Conservation (phyloP, 1,284 basidiomycete species). For the Moesziomyces antarcticus region DNA sequence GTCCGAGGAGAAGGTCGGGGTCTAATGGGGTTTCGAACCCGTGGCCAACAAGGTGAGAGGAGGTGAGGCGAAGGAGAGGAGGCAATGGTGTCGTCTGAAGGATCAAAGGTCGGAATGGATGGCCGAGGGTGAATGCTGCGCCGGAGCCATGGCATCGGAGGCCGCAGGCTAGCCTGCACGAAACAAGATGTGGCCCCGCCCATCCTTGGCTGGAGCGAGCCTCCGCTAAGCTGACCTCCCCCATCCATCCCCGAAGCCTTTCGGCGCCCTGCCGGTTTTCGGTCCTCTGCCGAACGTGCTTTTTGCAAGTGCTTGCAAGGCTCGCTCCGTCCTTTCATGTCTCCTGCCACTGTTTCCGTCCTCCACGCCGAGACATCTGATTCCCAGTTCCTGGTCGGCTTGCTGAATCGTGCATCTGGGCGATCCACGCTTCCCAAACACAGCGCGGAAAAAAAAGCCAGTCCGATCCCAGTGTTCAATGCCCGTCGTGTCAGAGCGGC, state of each 20-base stretch:
- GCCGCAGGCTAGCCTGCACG: not conserved
- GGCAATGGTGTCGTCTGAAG: not conserved
- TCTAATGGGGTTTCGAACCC: too few relatives aligned
- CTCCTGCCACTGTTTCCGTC: too few relatives aligned
- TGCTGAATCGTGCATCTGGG: too few relatives aligned
- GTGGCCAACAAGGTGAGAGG: too few relatives aligned
- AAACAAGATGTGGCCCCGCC: not conserved
- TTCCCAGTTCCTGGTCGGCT: too few relatives aligned
- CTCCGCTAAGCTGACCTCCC: not conserved
- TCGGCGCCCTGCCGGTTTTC: not conserved
- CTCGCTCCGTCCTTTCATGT: too few relatives aligned
- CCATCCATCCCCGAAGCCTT: not conserved
- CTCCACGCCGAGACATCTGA: too few relatives aligned
- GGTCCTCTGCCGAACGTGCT: not conserved
- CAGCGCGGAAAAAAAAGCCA: too few relatives aligned
- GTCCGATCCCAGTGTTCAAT: too few relatives aligned
- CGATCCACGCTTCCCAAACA: too few relatives aligned
- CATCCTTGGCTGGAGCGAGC: not conserved
- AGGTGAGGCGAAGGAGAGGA: not conserved
- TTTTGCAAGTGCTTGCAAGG: not conserved
- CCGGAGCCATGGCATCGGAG: not conserved
- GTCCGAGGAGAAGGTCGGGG: not conserved
- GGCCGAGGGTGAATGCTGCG: not conserved
- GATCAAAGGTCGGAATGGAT: not conserved
- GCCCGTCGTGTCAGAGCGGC: too few relatives aligned